Conservation (phyloP, 495 filamentous ascomycete genomes). For the Neurospora sp. region DNA sequence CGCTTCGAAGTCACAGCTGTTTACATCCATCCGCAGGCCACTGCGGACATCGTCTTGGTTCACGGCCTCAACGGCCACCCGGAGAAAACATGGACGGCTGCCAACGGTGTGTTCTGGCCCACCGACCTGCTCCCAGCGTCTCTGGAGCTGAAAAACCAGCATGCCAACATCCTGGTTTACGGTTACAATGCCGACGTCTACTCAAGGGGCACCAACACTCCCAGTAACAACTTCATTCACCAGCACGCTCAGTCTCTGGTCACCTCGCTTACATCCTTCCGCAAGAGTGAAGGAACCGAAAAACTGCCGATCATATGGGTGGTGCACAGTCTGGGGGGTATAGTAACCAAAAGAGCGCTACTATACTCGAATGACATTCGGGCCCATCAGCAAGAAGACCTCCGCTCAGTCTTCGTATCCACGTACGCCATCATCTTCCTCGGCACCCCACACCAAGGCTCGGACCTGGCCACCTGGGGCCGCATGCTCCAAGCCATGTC, state of each 20-base stretch:
- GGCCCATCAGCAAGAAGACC: conserved; percentile 57
- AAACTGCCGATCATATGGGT: conserved; percentile 76
- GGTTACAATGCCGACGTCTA: conserved; percentile 79
- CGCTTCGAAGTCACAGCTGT: conserved; percentile 62
- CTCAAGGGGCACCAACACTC: conserved; percentile 31
- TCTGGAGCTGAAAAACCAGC: conserved; percentile 48
- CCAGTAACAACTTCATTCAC: conserved; percentile 63
- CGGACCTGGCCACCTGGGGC: conserved; percentile 70
- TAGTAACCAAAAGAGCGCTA: conserved; percentile 61
- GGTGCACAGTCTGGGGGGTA: conserved; percentile 72
- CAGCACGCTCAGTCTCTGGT: conserved; percentile 80
- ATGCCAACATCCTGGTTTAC: conserved; percentile 67
- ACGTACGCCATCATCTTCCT: conserved; percentile 81
- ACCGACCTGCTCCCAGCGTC: conserved; percentile 59
- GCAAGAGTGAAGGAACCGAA: conserved; percentile 45
- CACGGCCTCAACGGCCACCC: conserved; percentile 80
- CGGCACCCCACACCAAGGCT: conserved; percentile 78
- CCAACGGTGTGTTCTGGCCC: conserved; percentile 65
- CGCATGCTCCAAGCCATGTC: conserved; percentile 64
- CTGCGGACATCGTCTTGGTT: conserved; percentile 64
- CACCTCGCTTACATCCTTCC: conserved; percentile 39
- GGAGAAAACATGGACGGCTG: conserved; percentile 62
- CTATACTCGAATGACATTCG: conserved; percentile 52
- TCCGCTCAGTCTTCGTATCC: conserved; percentile 70
- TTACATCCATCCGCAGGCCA: conserved; percentile 49